Evolutionary conservation across 805 yeast species (phyloP).

Genomic region (Hanseniaspora clermontiae): DNA sequence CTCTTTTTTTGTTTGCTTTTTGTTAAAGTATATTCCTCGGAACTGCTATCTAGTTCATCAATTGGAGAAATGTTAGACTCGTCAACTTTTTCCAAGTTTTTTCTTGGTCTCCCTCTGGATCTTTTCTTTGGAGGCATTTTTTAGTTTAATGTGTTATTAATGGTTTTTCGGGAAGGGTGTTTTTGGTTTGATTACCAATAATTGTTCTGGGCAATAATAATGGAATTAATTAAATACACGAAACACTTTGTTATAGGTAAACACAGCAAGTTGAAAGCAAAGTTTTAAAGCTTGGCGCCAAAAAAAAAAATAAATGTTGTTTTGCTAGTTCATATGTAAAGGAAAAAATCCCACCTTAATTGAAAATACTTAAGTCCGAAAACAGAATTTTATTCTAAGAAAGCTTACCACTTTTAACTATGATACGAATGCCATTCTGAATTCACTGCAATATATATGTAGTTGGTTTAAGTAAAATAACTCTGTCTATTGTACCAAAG

Average conservation of each 20-base stretch:
- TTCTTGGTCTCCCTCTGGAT: constrained; percentile 12
- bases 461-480: background rate
- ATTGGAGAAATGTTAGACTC: background rate
- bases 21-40: background rate
- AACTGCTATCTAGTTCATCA: background rate
- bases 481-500: background rate
- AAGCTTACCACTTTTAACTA: too few species aligned
- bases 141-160: too few species aligned
- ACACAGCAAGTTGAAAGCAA: background rate
- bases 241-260: too few species aligned
- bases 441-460: too few species aligned
- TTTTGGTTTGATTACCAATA: background rate
- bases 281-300: background rate
- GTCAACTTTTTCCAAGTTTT: background rate
- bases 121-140: constrained; percentile 10
- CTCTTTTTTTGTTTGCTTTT: background rate
- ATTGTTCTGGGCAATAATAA: too few species aligned
- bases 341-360: too few species aligned
- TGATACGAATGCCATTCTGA: too few species aligned
- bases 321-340: background rate
- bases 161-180: too few species aligned
- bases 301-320: background rate
- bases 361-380: background rate
- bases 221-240: too few species aligned
- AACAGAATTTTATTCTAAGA: background rate